A percentile compares a stretch with the other conserved stretches of the same genome.
Conservation (phyloP, 768 basidiomycete genomes). For the Cystofilobasidium bisporidii region DNA sequence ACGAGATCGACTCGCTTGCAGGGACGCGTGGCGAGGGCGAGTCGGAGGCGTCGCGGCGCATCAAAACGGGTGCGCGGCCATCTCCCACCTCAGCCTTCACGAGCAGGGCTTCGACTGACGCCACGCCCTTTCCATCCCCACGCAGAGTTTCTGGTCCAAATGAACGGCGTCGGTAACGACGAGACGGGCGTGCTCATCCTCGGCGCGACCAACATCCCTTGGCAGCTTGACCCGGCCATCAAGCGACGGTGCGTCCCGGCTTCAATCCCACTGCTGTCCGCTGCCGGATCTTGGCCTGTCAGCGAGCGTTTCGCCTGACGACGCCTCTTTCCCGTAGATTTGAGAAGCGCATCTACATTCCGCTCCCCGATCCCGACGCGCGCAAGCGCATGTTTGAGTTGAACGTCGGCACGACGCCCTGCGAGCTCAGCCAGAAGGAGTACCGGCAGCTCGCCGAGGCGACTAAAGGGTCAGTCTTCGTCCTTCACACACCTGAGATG, state of each 20-base stretch:
- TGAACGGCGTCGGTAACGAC: constrained; percentile 98
- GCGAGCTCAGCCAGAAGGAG: constrained; percentile 65
- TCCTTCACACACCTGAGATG: no score
- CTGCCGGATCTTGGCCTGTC: no score
- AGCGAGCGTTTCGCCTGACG: background rate
- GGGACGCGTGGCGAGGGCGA: constrained; percentile 94
- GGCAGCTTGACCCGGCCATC: constrained; percentile 95
- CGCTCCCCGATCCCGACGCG: constrained; percentile 85
- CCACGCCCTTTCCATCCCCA: background rate
- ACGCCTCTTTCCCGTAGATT: constrained; percentile 49
- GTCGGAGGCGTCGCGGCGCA: constrained; percentile 88
- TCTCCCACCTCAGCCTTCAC: background rate
- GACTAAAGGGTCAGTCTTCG: constrained; percentile 68
- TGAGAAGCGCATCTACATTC: constrained; percentile 97
- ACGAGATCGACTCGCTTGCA: constrained; percentile 93
- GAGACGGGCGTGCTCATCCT: constrained; percentile 92
- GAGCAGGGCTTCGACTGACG: background rate
- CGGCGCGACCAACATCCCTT: constrained; percentile 96
- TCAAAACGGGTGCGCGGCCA: constrained; percentile 67
- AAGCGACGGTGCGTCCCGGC: constrained; percentile 65
- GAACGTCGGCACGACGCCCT: constrained; percentile 86
- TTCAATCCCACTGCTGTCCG: no score
- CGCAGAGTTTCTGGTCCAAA: constrained; percentile 63
- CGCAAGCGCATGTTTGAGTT: constrained; percentile 93
- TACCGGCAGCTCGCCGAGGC: constrained; percentile 68